Base-by-base conservation (phyloP, 1,139 yeast genomes). In the Suhomyces bolitotheri region DNA sequence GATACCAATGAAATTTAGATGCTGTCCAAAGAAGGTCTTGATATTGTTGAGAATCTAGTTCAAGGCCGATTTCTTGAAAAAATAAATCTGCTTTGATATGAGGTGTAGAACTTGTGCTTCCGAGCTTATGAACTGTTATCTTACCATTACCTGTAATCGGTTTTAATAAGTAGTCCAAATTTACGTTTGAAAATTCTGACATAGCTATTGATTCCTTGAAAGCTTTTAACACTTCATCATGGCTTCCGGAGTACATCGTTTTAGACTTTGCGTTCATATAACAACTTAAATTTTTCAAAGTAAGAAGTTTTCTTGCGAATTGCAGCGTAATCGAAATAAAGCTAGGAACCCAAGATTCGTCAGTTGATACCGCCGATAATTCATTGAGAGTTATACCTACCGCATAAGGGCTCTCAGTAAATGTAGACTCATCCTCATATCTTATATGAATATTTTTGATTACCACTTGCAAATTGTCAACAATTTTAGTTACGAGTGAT, bases 121-220 rank as follows among this genome's bases (percentile, higher is more conserved):
- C 94, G 6, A 71, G 59, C 54, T 94, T 94, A 60, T 87, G 86
- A 21, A 92, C 66, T 1, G 92, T 82, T 27, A 94, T 62, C 51
- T 82, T 82, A 22, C 98, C 98, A 27, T 71, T 67, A 21, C 98
- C 98, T 5, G 89, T 79, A 1, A 94, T 96, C 0, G 99, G 99
- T 38, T 82, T 77, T 41, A 94, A 62, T 11, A 94, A 66, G 51
- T 78, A 89, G 51, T 89, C 94, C 11, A 70, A 64, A 19, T 65
- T 58, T 16, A 40, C 44, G 10, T 43, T 46, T 3, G 46, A 33
- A 44, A 52, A 51, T 12, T 44, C 44, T n/a, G 56, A 47, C 8
- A 62, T 50, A 11, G 54, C 48, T 13, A 62, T 50, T 1, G 60
- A 51, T 4, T 43, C 28, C 34, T 58, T 58, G 49, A 82, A 78